These are phyloP conservation scores for Dunaliella primolecta DNA, from an alignment of 139 green algal genomes.

Conservation along the genomic window DNA sequence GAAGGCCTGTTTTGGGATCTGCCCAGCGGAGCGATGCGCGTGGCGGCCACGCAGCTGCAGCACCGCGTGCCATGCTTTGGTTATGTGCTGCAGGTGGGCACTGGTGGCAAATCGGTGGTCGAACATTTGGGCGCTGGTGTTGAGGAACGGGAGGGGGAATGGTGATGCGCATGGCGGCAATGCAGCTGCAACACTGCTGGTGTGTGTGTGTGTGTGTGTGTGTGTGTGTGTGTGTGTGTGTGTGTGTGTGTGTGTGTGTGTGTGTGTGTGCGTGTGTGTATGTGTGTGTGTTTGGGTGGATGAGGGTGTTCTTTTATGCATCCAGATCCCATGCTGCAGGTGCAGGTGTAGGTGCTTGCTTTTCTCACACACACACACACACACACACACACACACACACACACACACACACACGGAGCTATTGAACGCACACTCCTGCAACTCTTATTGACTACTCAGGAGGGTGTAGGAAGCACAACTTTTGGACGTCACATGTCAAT, in stretches of 20 bases:
- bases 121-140: slow-evolving; percentile 13
- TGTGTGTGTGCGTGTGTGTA: slow-evolving; percentile 11
- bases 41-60: slow-evolving; percentile 65
- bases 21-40: not conserved
- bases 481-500: too few species aligned
- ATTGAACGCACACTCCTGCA: too few species aligned
- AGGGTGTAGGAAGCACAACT: too few species aligned
- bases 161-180: not conserved
- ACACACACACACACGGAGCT: too few species aligned
- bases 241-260: not conserved
- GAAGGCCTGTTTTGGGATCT: slow-evolving; percentile 31
- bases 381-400: too few species aligned
- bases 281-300: not conserved
- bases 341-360: not conserved
- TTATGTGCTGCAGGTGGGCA: slow-evolving; percentile 63
- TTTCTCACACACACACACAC: too few species aligned
- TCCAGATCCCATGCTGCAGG: too few species aligned
- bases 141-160: too few species aligned
- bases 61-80: slow-evolving; percentile 85
- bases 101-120: not conserved
- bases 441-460: too few species aligned
- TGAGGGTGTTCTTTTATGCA: too few species aligned
- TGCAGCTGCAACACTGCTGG: not conserved
- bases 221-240: not conserved
- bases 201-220: slow-evolving; percentile 15